Evolutionary conservation across 257 asterid species (phyloP), one percentile per base, ranked within the genome.

Genomic region (Nicotiana sylvestris): DNA sequence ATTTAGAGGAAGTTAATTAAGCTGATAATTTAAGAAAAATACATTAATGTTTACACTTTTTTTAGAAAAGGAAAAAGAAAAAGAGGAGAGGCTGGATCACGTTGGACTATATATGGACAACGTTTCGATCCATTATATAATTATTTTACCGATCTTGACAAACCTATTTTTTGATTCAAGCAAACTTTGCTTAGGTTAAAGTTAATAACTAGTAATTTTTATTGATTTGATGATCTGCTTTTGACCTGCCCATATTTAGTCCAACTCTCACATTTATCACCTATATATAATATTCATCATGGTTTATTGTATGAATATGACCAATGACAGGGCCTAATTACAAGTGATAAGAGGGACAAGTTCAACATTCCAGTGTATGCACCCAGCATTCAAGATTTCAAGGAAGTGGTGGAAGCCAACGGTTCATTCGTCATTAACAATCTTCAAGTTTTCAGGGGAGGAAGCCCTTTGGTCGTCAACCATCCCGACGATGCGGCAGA

Each of bases 281-380:
- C 18, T 21, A 21, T 21, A 21, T n/a, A 32, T n/a, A 70, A 27
- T 51, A 6, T 37, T 37, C 43, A 30, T 9, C 17, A 16, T 35
- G 2, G 15, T 25, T 37, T n/a, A 2, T 12, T 30, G 53, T 79
- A 64, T 46, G 53, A 6, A 32, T 43, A 43, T 43, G 49, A 43
- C 49, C 10, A 43, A 43, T 32, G 10, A 18, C 85, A 96, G 99
- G 97, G 97, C 3, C 87, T 94, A 51, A 94, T 96, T 46, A 89
- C 88, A 0, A 86, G 88, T 6, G 99, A 93, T 30, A 89, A 93
- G 66, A 87, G 99, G 6, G 99, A 96, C 90, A 85, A 81, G 39
- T 96, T 96, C 91, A 96, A 96, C 77, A 94, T 96, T 72, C 99
- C 98, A 1, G 92, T 96, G 2, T 96, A 93, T 77, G 99, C 98